These are phyloP conservation scores for Monilinia fructigena DNA, from an alignment of 2,329 filamentous ascomycete species.

Conservation along the genomic window DNA sequence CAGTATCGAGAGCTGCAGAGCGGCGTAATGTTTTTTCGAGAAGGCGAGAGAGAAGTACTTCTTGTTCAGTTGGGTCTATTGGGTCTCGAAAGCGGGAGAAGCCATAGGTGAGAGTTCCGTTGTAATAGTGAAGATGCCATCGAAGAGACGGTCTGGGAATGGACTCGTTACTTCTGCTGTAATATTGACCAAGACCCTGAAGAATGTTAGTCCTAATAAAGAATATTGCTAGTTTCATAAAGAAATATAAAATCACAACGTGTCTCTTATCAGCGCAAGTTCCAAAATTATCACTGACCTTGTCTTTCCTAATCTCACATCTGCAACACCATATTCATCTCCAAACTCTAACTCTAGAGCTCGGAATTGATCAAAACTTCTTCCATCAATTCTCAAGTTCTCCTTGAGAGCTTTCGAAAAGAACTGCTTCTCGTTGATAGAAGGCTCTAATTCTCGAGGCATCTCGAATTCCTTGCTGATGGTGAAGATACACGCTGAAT, in stretches of 20 bases:
- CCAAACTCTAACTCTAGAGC: slow-evolving; percentile 77
- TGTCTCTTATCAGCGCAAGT: neutral
- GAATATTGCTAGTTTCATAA: neutral
- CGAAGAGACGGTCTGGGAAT: slow-evolving; percentile 84
- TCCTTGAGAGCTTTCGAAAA: slow-evolving; percentile 79
- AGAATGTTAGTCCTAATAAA: slow-evolving; percentile 5
- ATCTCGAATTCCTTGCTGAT: slow-evolving; percentile 48
- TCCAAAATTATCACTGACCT: slow-evolving; percentile 54
- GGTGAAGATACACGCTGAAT: slow-evolving; percentile 5
- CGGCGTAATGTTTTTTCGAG: slow-evolving; percentile 93
- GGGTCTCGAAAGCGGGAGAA: slow-evolving; percentile 81
- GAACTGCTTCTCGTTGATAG: slow-evolving; percentile 84
- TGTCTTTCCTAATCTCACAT: slow-evolving; percentile 86
- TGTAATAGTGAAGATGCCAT: slow-evolving; percentile 89
- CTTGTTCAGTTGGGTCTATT: slow-evolving; percentile 80
- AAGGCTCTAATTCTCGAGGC: slow-evolving; percentile 91
- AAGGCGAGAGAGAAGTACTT: slow-evolving; percentile 80
- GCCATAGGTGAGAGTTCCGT: slow-evolving; percentile 92
- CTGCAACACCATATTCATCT: slow-evolving; percentile 85
- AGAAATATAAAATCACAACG: neutral
- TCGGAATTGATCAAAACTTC: slow-evolving; percentile 76
- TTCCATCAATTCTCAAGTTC: slow-evolving; percentile 79
- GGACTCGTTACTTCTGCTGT: slow-evolving; percentile 87
- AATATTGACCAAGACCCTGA: slow-evolving; percentile 77
- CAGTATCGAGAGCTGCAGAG: slow-evolving; percentile 88